Conservation (phyloP, 2,329 filamentous ascomycete species). For the Aureobasidium pullulans region DNA sequence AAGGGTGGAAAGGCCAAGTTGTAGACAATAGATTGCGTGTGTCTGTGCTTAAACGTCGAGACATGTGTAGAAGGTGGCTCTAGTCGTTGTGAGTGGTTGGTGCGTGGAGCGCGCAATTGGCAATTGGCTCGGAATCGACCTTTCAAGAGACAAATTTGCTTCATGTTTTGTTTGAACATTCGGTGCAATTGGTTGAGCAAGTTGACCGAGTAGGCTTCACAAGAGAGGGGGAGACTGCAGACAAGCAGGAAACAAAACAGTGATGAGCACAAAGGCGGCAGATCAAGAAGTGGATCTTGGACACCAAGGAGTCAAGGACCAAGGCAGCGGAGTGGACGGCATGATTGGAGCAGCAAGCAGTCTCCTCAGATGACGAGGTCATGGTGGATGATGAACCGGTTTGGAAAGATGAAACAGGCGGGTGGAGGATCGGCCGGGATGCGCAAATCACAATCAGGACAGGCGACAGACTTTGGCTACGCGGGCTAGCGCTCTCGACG, state of each 20-base stretch:
- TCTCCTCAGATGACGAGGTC: constrained; percentile 7
- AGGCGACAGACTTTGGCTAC: constrained; percentile 7
- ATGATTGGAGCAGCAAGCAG: neutral
- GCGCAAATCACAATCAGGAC: constrained; percentile 5
- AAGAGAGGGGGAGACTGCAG: neutral
- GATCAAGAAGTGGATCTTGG: neutral
- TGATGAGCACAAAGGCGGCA: neutral
- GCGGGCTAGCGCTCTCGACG: neutral
- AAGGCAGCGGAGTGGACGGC: neutral
- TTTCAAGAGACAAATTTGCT: neutral
- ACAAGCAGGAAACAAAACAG: neutral
- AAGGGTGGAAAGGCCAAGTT: constrained; percentile 53
- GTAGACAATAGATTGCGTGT: constrained; percentile 21
- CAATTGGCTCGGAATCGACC: neutral
- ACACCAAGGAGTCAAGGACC: neutral
- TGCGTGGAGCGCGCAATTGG: neutral
- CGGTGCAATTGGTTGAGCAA: neutral
- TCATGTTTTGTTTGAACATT: neutral
- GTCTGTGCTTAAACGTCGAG: constrained; percentile 4
- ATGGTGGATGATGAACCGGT: neutral
- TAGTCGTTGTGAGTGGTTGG: neutral
- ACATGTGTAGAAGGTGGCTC: neutral
- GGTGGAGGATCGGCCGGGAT: neutral
- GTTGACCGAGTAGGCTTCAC: neutral
- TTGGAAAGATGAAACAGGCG: constrained; percentile 6